phyloP scores from a whole-genome alignment of 2,329 filamentous ascomycete genomes.

The Botryotinia narcissicola region DNA sequence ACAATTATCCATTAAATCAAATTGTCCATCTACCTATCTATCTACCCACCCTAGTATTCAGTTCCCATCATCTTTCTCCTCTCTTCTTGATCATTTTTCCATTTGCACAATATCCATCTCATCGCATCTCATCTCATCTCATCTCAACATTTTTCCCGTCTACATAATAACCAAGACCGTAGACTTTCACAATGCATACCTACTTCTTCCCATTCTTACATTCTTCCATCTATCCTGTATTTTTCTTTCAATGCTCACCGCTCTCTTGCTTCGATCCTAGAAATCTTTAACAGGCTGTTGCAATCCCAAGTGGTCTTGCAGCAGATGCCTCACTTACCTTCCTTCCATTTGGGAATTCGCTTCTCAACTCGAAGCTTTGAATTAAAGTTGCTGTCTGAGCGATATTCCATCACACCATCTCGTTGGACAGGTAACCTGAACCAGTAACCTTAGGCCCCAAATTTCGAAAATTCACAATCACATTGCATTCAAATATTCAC shows the following conservation, averaged over 20 bases:
- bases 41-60: background rate
- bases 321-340: background rate
- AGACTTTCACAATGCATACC: background rate
- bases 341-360: background rate
- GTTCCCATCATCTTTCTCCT: background rate
- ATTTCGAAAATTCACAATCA: background rate
- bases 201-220: background rate
- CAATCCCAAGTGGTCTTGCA: constrained; percentile 1
- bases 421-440: background rate
- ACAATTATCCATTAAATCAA: background rate
- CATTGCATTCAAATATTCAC: background rate
- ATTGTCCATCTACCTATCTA: background rate
- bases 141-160: background rate
- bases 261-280: background rate
- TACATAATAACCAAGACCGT: background rate
- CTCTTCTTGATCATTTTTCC: background rate
- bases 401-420: background rate
- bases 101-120: background rate
- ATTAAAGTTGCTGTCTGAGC: background rate
- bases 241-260: background rate
- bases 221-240: background rate
- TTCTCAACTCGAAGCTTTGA: background rate
- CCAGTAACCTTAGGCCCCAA: constrained; percentile 1
- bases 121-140: background rate
- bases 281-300: background rate